These are phyloP conservation scores for Magnusiomyces magnusii DNA, from an alignment of 1,139 yeast genomes.

Conservation along the genomic window DNA sequence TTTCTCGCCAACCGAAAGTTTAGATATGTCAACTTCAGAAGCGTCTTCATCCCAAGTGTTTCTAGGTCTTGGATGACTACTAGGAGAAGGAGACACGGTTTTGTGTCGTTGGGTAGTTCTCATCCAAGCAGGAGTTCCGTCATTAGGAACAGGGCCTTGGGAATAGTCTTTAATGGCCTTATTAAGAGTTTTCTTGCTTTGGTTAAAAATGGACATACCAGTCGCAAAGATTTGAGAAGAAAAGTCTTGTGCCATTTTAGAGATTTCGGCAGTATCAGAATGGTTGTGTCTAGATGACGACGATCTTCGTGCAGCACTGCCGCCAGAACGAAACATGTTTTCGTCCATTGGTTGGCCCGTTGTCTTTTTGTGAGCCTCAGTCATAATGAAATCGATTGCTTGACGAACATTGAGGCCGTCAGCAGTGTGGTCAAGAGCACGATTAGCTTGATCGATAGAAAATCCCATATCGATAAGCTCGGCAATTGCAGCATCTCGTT, in stretches of 20 bases:
- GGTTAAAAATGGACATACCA: conserved; percentile 54
- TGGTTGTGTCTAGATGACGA: conserved; percentile 9
- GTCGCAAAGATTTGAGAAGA: conserved; percentile 55
- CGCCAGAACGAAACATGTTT: not conserved
- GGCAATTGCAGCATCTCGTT: conserved; percentile 52
- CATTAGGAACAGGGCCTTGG: conserved; percentile 29
- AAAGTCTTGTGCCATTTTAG: conserved; percentile 49
- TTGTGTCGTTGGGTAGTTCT: conserved; percentile 37
- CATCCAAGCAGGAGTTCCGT: conserved; percentile 76
- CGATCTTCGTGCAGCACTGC: conserved; percentile 12
- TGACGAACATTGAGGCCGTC: conserved; percentile 55
- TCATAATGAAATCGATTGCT: conserved; percentile 66
- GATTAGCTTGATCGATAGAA: conserved; percentile 49
- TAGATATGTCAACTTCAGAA: conserved; percentile 13
- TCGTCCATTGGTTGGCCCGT: conserved; percentile 15
- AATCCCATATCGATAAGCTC: conserved; percentile 79
- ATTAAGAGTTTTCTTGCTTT: conserved; percentile 54
- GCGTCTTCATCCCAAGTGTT: conserved; percentile 19
- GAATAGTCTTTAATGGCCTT: conserved; percentile 57
- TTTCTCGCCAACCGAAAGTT: not conserved
- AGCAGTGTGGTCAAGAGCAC: conserved; percentile 47
- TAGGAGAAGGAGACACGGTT: conserved; percentile 6
- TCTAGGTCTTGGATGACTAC: not conserved
- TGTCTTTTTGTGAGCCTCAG: conserved; percentile 42
- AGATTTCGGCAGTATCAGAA: conserved; percentile 28